phyloP scores from a whole-genome alignment of 805 yeast genomes.

The Naumovozyma baii region DNA sequence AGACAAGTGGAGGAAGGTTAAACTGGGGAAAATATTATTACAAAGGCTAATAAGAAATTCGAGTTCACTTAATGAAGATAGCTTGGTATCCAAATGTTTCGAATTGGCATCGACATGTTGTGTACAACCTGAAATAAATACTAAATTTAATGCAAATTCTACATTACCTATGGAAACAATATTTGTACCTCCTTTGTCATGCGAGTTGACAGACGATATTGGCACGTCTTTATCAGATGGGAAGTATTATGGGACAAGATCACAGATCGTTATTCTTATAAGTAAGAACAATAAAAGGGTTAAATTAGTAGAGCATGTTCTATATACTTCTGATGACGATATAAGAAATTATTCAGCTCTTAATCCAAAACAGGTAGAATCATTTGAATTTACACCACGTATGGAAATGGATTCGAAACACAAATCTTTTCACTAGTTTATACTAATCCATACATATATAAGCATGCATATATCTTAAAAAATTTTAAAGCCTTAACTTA shows the following conservation, averaged over 20 bases:
- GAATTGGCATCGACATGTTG: constrained; percentile 42
- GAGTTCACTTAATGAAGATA: constrained; percentile 24
- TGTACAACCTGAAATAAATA: constrained; percentile 23
- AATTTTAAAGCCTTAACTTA: not conserved
- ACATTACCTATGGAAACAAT: constrained; percentile 48
- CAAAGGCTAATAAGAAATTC: constrained; percentile 25
- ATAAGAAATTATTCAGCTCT: constrained; percentile 9
- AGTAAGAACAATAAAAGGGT: constrained; percentile 39
- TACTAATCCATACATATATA: no score
- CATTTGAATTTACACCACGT: constrained; percentile 17
- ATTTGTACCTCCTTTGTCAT: constrained; percentile 58
- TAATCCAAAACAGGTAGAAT: constrained; percentile 17
- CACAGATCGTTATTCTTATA: constrained; percentile 68
- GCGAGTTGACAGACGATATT: constrained; percentile 23
- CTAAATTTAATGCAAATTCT: constrained; percentile 3
- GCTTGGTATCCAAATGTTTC: constrained; percentile 39
- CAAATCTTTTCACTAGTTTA: not conserved
- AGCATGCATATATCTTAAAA: not conserved
- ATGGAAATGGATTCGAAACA: not conserved
- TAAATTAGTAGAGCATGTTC: constrained; percentile 51
- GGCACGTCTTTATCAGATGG: constrained; percentile 35
- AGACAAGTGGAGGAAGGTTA: constrained; percentile 69
- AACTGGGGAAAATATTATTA: constrained; percentile 41
- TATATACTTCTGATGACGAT: constrained; percentile 42
- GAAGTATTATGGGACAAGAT: constrained; percentile 71